These are phyloP conservation scores for Fusarium sp. DNA, from an alignment of 2,329 filamentous ascomycete species.

Conservation along the genomic window DNA sequence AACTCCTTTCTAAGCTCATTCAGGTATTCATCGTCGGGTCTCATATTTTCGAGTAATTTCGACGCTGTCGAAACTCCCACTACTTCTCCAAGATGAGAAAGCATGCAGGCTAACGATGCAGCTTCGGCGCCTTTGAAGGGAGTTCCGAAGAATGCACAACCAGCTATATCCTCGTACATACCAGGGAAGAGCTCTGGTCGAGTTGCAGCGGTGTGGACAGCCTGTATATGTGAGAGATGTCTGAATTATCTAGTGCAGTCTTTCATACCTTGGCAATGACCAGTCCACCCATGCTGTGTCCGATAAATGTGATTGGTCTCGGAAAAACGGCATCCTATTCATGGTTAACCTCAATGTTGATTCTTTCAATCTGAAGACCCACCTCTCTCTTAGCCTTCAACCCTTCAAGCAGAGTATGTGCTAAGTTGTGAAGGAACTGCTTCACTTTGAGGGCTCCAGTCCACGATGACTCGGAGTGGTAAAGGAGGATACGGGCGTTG, in stretches of 20 bases:
- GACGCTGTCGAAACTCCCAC: conserved; percentile 49
- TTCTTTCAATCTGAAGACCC: neutral
- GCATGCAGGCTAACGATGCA: conserved; percentile 53
- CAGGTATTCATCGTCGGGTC: conserved; percentile 53
- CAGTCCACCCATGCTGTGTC: conserved; percentile 58
- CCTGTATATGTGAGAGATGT: conserved; percentile 12
- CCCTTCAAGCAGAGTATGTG: conserved; percentile 51
- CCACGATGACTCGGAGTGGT: conserved; percentile 58
- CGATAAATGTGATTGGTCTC: conserved; percentile 56
- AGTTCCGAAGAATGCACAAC: conserved; percentile 55
- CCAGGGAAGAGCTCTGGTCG: conserved; percentile 51
- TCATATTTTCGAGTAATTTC: conserved; percentile 55
- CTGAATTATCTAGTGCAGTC: fast-evolving
- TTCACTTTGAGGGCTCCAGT: conserved; percentile 54
- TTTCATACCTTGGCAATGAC: conserved; percentile 55
- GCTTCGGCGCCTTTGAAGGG: conserved; percentile 54
- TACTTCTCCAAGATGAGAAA: conserved; percentile 50
- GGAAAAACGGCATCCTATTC: conserved; percentile 7
- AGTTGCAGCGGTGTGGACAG: conserved; percentile 49
- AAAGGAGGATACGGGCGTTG: conserved; percentile 54
- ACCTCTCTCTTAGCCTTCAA: conserved; percentile 53
- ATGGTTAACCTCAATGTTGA: neutral
- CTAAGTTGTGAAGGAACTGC: conserved; percentile 55
- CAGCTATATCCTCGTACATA: conserved; percentile 56
- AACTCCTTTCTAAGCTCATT: conserved; percentile 54